Percentiles rank a stretch among this genome's conserved stretches.
Evolutionary conservation across 164 flowering plant genomes (phyloP).

Genomic region (Vitis amurensis): DNA sequence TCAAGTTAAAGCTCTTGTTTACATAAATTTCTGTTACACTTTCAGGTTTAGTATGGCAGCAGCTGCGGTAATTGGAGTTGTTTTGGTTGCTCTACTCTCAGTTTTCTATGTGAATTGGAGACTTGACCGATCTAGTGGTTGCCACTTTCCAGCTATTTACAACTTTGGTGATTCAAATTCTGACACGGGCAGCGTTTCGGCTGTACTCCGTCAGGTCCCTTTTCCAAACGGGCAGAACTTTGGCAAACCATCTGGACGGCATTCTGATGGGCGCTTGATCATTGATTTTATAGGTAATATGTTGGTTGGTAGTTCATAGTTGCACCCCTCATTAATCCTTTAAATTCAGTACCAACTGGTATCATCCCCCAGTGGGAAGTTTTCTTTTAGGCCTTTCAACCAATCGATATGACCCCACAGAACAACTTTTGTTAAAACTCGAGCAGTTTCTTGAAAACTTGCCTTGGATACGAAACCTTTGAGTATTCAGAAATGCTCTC

Average conservation of each 20-base stretch:
- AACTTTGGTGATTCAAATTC: conserved; percentile 57
- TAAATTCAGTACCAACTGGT: too few species aligned
- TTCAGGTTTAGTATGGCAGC: not conserved
- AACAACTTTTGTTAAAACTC: too few species aligned
- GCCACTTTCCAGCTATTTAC: conserved; percentile 39
- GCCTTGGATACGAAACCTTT: too few species aligned
- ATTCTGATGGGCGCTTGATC: conserved; percentile 39
- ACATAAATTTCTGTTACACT: too few species aligned
- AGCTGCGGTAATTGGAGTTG: not conserved
- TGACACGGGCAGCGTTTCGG: conserved; percentile 38
- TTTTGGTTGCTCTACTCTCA: conserved; percentile 5
- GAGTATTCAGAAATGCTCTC: too few species aligned
- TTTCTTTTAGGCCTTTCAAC: too few species aligned
- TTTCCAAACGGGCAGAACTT: conserved; percentile 34
- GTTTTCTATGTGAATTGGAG: not conserved
- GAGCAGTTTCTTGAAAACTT: too few species aligned
- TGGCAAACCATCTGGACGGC: conserved; percentile 31
- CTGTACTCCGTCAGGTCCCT: conserved; percentile 16
- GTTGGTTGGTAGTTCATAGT: too few species aligned
- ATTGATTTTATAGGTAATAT: conserved; percentile 40
- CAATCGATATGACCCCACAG: too few species aligned
- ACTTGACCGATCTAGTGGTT: not conserved
- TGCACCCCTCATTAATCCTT: too few species aligned
- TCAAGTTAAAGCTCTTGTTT: too few species aligned
- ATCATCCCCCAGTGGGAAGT: too few species aligned